Conservation (phyloP, 2,329 filamentous ascomycete species). For the Ophiocordyceps camponoti-floridani region DNA sequence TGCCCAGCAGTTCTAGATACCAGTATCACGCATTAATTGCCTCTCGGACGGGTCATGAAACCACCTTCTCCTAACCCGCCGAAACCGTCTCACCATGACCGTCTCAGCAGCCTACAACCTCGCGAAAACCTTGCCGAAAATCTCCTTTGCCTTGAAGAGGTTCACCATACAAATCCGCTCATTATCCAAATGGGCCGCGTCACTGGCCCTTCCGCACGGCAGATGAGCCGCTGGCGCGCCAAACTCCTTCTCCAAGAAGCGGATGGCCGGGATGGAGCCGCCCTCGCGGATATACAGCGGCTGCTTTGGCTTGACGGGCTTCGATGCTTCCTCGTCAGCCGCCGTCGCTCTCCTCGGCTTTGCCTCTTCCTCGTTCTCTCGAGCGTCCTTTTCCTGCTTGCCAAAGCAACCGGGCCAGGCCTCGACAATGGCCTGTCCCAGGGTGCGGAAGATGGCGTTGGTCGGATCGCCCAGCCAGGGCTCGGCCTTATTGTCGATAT, state of each 20-base stretch:
- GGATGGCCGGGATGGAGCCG: constrained; percentile 83
- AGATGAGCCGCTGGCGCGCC: constrained; percentile 78
- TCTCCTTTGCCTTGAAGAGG: constrained; percentile 77
- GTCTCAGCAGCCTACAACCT: constrained; percentile 27
- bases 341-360: not conserved
- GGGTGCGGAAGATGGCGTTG: constrained; percentile 77
- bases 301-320: constrained; percentile 24
- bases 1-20: no score
- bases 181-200: constrained; percentile 86
- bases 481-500: constrained; percentile 84
- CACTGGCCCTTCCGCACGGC: constrained; percentile 86
- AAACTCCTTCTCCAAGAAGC: constrained; percentile 91
- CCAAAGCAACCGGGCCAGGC: constrained; percentile 53
- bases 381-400: not conserved
- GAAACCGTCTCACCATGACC: not conserved
- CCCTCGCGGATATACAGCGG: constrained; percentile 92
- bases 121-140: constrained; percentile 73
- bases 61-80: not conserved
- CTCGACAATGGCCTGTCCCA: constrained; percentile 69
- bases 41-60: not conserved
- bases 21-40: no score
- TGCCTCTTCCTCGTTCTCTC: not conserved
- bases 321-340: not conserved
- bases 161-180: constrained; percentile 82
- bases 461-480: constrained; percentile 88